These are phyloP conservation scores for Amphichorda felina DNA, from an alignment of 2,329 filamentous ascomycete genomes.

Conservation along the genomic window DNA sequence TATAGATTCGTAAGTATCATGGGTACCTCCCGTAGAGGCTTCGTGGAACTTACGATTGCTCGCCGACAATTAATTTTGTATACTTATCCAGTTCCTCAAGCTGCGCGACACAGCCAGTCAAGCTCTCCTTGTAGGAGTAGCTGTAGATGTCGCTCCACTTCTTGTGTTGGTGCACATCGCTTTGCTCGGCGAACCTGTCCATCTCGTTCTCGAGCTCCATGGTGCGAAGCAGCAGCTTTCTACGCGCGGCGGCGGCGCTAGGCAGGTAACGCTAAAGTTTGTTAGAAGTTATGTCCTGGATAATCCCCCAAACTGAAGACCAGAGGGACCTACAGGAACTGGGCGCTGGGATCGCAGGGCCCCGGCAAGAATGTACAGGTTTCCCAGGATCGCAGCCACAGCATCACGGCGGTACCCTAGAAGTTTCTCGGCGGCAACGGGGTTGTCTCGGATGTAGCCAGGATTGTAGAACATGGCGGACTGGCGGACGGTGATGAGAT, in stretches of 20 bases:
- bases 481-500: conserved; percentile 44
- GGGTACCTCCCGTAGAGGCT: too few relatives aligned
- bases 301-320: not conserved
- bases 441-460: conserved; percentile 35
- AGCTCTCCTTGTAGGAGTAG: conserved; percentile 39
- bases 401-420: conserved; percentile 41
- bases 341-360: conserved; percentile 36
- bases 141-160: conserved; percentile 46
- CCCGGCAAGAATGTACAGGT: conserved; percentile 45
- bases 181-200: conserved; percentile 1
- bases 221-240: conserved; percentile 37
- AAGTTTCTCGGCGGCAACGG: conserved; percentile 34
- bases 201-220: conserved; percentile 24
- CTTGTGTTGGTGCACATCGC: conserved; percentile 4
- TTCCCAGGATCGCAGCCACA: conserved; percentile 44
- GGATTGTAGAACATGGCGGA: conserved; percentile 46
- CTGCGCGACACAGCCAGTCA: conserved; percentile 42
- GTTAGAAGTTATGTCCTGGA: not conserved
- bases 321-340: conserved; percentile 29
- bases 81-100: conserved; percentile 41
- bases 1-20: too few relatives aligned
- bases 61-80: conserved; percentile 45
- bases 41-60: conserved; percentile 27
- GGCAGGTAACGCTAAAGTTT: conserved; percentile 34
- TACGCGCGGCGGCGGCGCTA: conserved; percentile 39